Evolutionary conservation across 1,284 basidiomycete species (phyloP), one percentile per base, ranked within the genome.

Genomic region (Agroathelia rolfsii): DNA sequence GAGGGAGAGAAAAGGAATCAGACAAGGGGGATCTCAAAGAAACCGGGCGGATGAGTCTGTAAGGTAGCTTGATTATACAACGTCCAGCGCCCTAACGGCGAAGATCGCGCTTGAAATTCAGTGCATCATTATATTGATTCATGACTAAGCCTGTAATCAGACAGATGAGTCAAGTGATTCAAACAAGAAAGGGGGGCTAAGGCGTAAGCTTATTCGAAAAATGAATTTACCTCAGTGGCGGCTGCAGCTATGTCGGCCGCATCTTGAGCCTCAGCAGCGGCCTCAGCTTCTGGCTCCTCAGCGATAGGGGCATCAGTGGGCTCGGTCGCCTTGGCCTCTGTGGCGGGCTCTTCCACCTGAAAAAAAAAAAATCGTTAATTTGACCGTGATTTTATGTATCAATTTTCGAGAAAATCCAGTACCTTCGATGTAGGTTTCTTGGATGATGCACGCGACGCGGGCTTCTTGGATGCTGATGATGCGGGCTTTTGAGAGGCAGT

Each of bases 251-350:
- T 15, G 3, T n/a, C 13, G 25, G 8, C n/a, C 35, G n/a, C n/a
- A n/a, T n/a, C n/a, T n/a, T n/a, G n/a, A n/a, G 34, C 37, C 21
- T 38, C 44, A 10, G 45, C 56, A n/a, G 44, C 50, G 13, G 52
- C 59, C 27, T 66, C 65, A 16, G 51, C 64, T 38, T 72, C 70
- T 21, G 66, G 58, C 35, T 73, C 71, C 45, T 74, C 72, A 21
- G 54, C 60, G 38, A 75, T 74, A 18, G 70, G 60, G 33, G 59
- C 62, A 16, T 49, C 53, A 32, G 50, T 41, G 5, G 56, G 54
- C 27, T 48, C 53, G 24, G 60, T 54, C 34, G 58, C 62, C 30
- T 59, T 54, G 25, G 48, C 53, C 24, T 60, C 54, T 34, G 58
- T 62, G 29, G 59, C 54, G 25, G n/a, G n/a, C n/a, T 59, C 59